Conservation (phyloP, 768 basidiomycete genomes). For the Podaxis sp. region DNA sequence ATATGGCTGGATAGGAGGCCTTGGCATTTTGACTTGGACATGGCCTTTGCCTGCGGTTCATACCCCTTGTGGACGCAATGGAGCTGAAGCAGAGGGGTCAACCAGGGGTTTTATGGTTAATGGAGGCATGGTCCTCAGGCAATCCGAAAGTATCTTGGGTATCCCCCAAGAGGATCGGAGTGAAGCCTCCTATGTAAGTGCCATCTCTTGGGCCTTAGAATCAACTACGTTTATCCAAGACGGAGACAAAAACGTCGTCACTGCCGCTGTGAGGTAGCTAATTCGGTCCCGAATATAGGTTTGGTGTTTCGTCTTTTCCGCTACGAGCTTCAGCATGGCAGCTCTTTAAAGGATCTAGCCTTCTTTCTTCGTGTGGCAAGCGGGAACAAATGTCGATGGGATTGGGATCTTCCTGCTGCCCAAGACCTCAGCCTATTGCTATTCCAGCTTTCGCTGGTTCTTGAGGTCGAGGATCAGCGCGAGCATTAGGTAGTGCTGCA, state of each 20-base stretch:
- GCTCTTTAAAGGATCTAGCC: conserved; percentile 65
- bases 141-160: not conserved
- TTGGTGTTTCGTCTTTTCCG: conserved; percentile 50
- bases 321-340: conserved; percentile 57
- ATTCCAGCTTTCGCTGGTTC: conserved; percentile 59
- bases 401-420: conserved; percentile 70
- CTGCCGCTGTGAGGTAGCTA: not conserved
- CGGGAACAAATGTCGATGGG: conserved; percentile 72
- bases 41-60: conserved; percentile 17
- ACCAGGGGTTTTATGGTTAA: not conserved
- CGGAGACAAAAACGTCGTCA: not conserved
- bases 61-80: conserved; percentile 14
- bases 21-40: not conserved
- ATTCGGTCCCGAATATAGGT: not conserved
- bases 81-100: not conserved
- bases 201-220: conserved; percentile 9
- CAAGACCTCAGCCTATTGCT: conserved; percentile 46
- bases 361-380: conserved; percentile 64
- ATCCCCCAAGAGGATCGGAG: conserved; percentile 16
- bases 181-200: conserved; percentile 19
- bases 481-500: not conserved
- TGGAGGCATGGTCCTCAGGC: not conserved
- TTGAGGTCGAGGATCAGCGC: conserved; percentile 16
- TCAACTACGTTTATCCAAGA: conserved; percentile 3
- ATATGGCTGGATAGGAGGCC: not conserved